phyloP scores from a whole-genome alignment of 371 early-diverging fungal species.

The Cokeromyces recurvatus region DNA sequence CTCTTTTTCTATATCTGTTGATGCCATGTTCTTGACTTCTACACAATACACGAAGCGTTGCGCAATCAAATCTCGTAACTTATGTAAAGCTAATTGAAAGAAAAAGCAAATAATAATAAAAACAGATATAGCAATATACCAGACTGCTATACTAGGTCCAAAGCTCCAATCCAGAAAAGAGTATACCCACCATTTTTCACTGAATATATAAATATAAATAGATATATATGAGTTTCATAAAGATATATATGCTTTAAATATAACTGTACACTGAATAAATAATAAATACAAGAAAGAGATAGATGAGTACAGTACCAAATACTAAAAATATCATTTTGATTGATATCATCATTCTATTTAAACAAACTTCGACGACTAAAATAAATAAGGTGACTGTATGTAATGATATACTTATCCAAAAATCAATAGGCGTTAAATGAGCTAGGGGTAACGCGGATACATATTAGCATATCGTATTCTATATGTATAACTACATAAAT shows the following conservation, averaged over 20 bases:
- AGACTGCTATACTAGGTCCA: slow-evolving; percentile 36
- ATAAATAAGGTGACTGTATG: slow-evolving; percentile 50
- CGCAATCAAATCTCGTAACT: slow-evolving; percentile 31
- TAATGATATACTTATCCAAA: slow-evolving; percentile 46
- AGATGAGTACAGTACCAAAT: slow-evolving; percentile 36
- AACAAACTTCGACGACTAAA: slow-evolving; percentile 40
- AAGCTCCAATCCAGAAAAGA: slow-evolving; percentile 50
- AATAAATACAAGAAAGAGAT: slow-evolving; percentile 51
- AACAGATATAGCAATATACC: slow-evolving; percentile 38
- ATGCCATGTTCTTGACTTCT: too few species aligned
- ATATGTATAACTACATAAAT: not conserved
- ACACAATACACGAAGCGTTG: slow-evolving; percentile 4
- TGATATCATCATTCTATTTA: slow-evolving; percentile 40
- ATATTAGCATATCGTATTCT: not conserved
- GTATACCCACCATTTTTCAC: slow-evolving; percentile 47
- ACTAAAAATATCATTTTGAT: slow-evolving; percentile 37
- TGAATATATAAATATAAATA: slow-evolving; percentile 33
- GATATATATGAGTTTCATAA: too few species aligned
- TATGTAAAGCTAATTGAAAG: slow-evolving; percentile 34
- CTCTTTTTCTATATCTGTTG: too few species aligned
- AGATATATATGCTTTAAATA: too few species aligned
- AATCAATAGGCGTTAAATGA: slow-evolving; percentile 11
- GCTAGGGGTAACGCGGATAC: slow-evolving; percentile 2
- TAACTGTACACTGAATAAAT: slow-evolving; percentile 38
- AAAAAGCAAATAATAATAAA: slow-evolving; percentile 41